These are phyloP conservation scores for Quercus bicolor DNA, from an alignment of 306 rosid species.

Conservation along the genomic window DNA sequence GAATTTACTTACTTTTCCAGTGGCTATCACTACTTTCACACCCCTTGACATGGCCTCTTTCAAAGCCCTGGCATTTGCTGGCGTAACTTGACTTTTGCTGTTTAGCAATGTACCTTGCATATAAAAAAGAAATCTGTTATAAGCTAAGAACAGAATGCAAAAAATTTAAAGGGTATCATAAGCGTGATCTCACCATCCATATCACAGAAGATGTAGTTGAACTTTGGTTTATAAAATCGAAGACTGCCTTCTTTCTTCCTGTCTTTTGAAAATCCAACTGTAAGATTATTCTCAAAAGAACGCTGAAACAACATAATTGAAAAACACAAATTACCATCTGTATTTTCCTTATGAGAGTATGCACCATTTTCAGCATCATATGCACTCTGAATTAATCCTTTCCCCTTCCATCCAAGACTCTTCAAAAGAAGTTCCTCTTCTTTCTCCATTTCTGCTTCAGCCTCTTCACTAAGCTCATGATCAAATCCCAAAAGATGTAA, in stretches of 20 bases:
- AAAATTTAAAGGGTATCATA: neutral
- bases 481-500: slow-evolving; percentile 92
- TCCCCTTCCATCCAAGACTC: slow-evolving; percentile 83
- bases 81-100: slow-evolving; percentile 71
- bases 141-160: slow-evolving; percentile 17
- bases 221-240: slow-evolving; percentile 81
- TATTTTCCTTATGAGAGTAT: slow-evolving; percentile 28
- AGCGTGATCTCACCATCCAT: slow-evolving; percentile 77
- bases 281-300: slow-evolving; percentile 41
- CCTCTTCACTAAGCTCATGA: slow-evolving; percentile 83
- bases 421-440: slow-evolving; percentile 75
- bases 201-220: slow-evolving; percentile 85
- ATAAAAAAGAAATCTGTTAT: slow-evolving; percentile 23
- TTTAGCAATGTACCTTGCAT: slow-evolving; percentile 80
- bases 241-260: slow-evolving; percentile 85
- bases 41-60: slow-evolving; percentile 79
- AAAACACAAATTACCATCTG: slow-evolving; percentile 42
- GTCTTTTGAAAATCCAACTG: slow-evolving; percentile 73
- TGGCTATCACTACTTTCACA: slow-evolving; percentile 90
- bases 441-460: slow-evolving; percentile 86
- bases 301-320: neutral
- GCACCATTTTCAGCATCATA: slow-evolving; percentile 42
- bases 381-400: slow-evolving; percentile 83
- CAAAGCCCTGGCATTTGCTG: slow-evolving; percentile 63
- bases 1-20: slow-evolving; percentile 74